Evolutionary conservation across 1,284 basidiomycete genomes (phyloP).

Genomic region (Trichosporon inkin): DNA sequence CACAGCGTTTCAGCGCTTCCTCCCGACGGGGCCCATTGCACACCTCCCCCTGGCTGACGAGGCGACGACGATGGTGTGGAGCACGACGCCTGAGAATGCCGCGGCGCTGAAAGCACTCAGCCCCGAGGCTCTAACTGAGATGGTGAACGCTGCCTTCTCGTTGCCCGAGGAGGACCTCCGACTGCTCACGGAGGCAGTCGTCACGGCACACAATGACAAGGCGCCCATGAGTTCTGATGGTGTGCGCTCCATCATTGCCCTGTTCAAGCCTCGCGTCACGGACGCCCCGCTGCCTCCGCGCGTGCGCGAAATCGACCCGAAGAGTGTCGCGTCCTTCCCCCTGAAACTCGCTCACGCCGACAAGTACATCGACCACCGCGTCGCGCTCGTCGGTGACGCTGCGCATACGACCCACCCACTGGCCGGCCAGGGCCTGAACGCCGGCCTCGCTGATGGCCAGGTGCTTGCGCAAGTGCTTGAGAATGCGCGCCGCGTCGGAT

Average conservation of each 20-base stretch:
- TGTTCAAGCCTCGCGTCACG: constrained; percentile 58
- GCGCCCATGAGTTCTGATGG: constrained; percentile 25
- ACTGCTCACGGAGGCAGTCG: constrained; percentile 59
- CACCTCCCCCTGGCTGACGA: constrained; percentile 77
- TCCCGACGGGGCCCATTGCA: constrained; percentile 91
- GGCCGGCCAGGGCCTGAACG: constrained; percentile 94
- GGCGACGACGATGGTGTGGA: constrained; percentile 90
- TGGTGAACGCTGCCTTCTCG: constrained; percentile 90
- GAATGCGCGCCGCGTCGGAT: constrained; percentile 59
- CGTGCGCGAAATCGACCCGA: constrained; percentile 65
- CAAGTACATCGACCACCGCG: constrained; percentile 61
- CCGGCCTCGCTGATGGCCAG: constrained; percentile 82
- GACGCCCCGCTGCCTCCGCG: constrained; percentile 63
- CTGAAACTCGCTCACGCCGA: constrained; percentile 83
- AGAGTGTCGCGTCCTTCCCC: constrained; percentile 86
- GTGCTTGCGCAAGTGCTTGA: constrained; percentile 64
- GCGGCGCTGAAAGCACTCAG: constrained; percentile 66
- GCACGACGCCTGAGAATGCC: constrained; percentile 74
- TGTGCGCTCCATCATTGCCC: constrained; percentile 30
- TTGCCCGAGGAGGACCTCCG: constrained; percentile 71
- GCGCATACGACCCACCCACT: constrained; percentile 94
- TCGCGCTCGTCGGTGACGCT: constrained; percentile 85
- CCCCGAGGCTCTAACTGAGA: constrained; percentile 61
- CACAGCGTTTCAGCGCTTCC: constrained; percentile 89
- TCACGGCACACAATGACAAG: constrained; percentile 53